Percentiles rank a stretch among this genome's conserved stretches.
Conservation (phyloP, 768 basidiomycete species). For the Leccinum longicurvipes region DNA sequence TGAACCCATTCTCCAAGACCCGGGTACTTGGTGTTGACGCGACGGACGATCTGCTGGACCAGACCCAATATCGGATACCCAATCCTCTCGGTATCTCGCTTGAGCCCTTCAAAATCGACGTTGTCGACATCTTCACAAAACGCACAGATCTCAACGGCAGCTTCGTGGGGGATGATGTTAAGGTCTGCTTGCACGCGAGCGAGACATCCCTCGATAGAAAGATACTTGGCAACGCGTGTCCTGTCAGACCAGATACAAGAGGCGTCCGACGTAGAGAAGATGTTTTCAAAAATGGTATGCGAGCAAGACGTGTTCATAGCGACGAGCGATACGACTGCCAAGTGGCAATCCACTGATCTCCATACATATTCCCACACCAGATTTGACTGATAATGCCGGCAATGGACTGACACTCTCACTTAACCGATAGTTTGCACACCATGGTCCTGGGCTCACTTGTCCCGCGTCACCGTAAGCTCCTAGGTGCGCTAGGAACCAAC, state of each 20-base stretch:
- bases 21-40: slow-evolving; percentile 31
- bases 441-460: too few species aligned
- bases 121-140: slow-evolving; percentile 35
- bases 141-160: slow-evolving; percentile 33
- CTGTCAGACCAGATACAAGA: slow-evolving; percentile 42
- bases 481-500: too few species aligned
- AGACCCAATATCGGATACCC: slow-evolving; percentile 45
- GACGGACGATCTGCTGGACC: slow-evolving; percentile 41
- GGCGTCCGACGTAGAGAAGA: slow-evolving; percentile 39
- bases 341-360: too few species aligned
- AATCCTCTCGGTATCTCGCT: slow-evolving; percentile 38
- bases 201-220: slow-evolving; percentile 32
- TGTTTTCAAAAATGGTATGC: slow-evolving; percentile 34
- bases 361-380: too few species aligned
- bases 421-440: too few species aligned
- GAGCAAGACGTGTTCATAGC: slow-evolving; percentile 2
- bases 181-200: slow-evolving; percentile 38
- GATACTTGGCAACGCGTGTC: slow-evolving; percentile 23
- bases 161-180: slow-evolving; percentile 37
- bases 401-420: too few species aligned
- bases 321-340: too few species aligned
- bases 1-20: slow-evolving; percentile 47
- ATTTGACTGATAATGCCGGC: too few species aligned
- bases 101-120: slow-evolving; percentile 39
- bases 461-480: too few species aligned